Base-by-base conservation (phyloP, 2,329 filamentous ascomycete species). In the Trichoderma atrobrunneum region DNA sequence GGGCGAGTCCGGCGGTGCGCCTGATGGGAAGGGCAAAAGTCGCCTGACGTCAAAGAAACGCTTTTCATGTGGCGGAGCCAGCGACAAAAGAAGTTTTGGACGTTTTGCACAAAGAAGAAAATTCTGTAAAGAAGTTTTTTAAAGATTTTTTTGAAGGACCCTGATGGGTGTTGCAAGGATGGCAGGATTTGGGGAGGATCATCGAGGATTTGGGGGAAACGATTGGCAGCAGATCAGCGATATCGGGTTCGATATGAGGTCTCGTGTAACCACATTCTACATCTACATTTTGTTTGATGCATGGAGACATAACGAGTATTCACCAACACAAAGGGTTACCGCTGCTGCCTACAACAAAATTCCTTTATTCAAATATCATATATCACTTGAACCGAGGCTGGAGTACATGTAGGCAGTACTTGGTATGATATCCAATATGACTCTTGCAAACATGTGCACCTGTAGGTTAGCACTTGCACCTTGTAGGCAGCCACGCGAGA, bases 1-100 rank as follows among this genome's bases (percentile, higher is more conserved):
- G 51, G 56, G 28, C 68, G 56, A 28, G 18, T 56, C 39, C 56
- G 62, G 48, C 24, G 26, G 61, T n/a, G 51, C 66, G 56, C 56
- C 54, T 60, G 32, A 36, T 57, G 34, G 34, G 16, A 39, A 51
- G 16, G 61, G 60, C 51, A 16, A 59, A 36, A 67, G 67, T 73
- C 72, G 68, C 72, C 72, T 73, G 72, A 73, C 72, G 68, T 71
- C 72, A 63, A 64, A 43, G 8, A 14, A 1, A 48, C 68, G 43
- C 43, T 48, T 61, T 30, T 43, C 59, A 36, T 87, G 87, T 85
- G 81, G 79, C 77, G 64, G 63, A 62, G 70, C 70, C 7, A 3
- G 57, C 36, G 8, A 54, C 36, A 65, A 36, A 39, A n/a, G 8
- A 34, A 34, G 14, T 26, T 28, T 28, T 59, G 43, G 8, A 48